Evolutionary conservation across 148 eudicot species (phyloP).

Genomic region (Chenopodium suecicum): DNA sequence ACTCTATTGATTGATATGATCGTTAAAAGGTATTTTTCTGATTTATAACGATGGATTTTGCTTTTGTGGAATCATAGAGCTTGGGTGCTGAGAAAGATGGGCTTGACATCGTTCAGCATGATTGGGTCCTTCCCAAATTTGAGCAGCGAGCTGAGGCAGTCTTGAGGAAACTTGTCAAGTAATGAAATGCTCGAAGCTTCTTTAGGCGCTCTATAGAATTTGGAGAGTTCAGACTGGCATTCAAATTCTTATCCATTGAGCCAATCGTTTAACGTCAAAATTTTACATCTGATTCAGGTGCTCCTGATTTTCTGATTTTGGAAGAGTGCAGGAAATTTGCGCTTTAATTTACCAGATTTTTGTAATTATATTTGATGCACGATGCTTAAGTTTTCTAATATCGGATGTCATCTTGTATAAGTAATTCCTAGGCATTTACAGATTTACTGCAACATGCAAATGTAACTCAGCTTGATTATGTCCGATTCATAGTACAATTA

Average conservation of each 20-base stretch:
- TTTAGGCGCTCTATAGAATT: not conserved
- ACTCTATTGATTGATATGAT: conserved; percentile 7
- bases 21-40: not conserved
- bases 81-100: conserved; percentile 93
- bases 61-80: conserved; percentile 44
- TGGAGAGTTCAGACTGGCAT: not conserved
- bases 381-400: not conserved
- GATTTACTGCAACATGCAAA: too few relatives aligned
- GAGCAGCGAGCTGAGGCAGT: conserved; percentile 97
- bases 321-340: not conserved
- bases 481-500: too few relatives aligned
- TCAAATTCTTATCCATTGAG: not conserved
- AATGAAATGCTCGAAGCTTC: conserved; percentile 11
- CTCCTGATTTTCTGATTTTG: not conserved
- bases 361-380: not conserved
- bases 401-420: not conserved
- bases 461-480: too few relatives aligned
- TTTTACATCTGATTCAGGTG: not conserved
- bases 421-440: not conserved
- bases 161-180: conserved; percentile 60
- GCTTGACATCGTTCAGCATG: conserved; percentile 85
- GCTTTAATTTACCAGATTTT: not conserved
- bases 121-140: conserved; percentile 82
- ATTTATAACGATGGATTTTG: not conserved
- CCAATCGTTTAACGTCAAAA: not conserved